A percentile compares a stretch with the other conserved stretches of the same genome.
These are phyloP conservation scores for Geranium incanum DNA, from an alignment of 441 rosid species.

Conservation along the genomic window DNA sequence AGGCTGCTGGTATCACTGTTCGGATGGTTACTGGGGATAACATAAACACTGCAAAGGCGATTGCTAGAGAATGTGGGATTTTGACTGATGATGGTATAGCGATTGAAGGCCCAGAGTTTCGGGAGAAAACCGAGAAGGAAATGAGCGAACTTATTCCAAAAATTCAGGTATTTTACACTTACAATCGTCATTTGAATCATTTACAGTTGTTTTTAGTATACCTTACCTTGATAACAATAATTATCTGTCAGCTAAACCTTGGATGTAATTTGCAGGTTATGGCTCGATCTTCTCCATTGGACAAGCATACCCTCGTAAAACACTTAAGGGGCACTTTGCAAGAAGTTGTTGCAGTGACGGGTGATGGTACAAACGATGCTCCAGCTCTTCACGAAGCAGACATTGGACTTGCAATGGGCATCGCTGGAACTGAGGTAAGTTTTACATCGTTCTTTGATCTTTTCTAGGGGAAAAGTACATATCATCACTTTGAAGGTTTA, in stretches of 20 bases:
- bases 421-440: conserved; percentile 48
- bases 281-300: conserved; percentile 55
- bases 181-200: conserved; percentile 1
- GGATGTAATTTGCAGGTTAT: conserved; percentile 32
- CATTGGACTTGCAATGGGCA: conserved; percentile 57
- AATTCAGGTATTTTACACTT: conserved; percentile 44
- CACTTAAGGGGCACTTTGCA: conserved; percentile 33
- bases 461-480: not conserved
- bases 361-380: conserved; percentile 57
- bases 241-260: not conserved
- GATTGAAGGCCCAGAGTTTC: conserved; percentile 45
- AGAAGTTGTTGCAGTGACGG: conserved; percentile 54
- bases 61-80: conserved; percentile 49
- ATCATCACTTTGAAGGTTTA: conserved; percentile 5
- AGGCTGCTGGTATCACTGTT: conserved; percentile 44
- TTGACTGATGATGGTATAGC: conserved; percentile 41
- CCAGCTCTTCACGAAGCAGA: conserved; percentile 58
- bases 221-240: not conserved
- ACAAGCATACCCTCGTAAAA: conserved; percentile 48
- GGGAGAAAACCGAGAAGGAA: conserved; percentile 38
- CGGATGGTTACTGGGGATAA: conserved; percentile 54
- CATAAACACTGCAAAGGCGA: conserved; percentile 50
- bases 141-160: conserved; percentile 37
- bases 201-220: not conserved
- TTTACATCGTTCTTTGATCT: conserved; percentile 1